Base-by-base conservation (phyloP, 495 filamentous ascomycete species). In the Haplographium delicatum region DNA sequence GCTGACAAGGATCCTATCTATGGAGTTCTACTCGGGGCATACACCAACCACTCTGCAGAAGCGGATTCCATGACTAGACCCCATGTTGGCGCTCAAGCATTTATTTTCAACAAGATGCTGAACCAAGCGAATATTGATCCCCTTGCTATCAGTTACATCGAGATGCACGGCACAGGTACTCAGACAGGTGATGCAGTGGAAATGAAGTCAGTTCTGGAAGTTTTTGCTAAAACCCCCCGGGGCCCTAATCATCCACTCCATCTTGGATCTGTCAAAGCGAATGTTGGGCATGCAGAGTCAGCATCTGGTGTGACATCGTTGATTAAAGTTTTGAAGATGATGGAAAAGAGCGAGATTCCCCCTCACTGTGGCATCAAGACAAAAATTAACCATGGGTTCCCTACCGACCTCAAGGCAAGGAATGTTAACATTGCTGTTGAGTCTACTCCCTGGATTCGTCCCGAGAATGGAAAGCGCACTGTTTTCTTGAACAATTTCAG, bases 131-230 rank as follows among this genome's bases (percentile, higher is more conserved):
- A 82, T 35, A 70, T 85, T 1, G 77, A 88, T 48, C 83, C 88
- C 2, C 74, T 76, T 47, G 82, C 88, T 42, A 67, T 91, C n/a
- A 82, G 82, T 67, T 93, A 91, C 54, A 78, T 93, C 11, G 88
- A 94, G 61, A 88, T 90, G 79, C 88, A 94, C 60, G 88, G 88
- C 13, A 93, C 89, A 0, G 88, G 88, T 8, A 91, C 88, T 0
- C 85, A 89, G 60, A 85, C 82, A 13, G 88, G 88, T 13, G 88
- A 94, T 62, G 79, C 79, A 0, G 80, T 78, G 0, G 88, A 94
- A 62, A 87, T 91, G 83, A 64, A 72, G 25, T 87, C 84, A 7
- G 84, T 93, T 26, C 78, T 83, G 10, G 81, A 82, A 51, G 74
- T 85, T 16, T 96, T 96, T 56, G 89, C 91, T 11, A 20, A 3